Base-by-base conservation (phyloP, 2,329 filamentous ascomycete species). In the Aspergillus proliferans region DNA sequence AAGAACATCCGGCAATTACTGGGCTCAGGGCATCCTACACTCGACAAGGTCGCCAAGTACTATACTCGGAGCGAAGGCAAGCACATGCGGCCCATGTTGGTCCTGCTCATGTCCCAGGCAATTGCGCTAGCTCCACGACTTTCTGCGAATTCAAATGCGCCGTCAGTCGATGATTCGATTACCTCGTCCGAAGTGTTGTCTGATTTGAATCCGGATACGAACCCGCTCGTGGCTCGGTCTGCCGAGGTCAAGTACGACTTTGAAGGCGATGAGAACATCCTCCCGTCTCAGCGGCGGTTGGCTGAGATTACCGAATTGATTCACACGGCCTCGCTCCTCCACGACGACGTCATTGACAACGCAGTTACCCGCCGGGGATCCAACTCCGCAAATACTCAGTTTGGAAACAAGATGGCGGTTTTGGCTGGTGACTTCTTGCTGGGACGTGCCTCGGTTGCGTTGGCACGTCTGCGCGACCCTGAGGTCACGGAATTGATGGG, bases 341-440 rank as follows among this genome's bases (percentile, higher is more conserved):
- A 98, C 71, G 93, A 98, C 78, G 93, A 98, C 72, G 93, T 98
- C 26, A 95, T 98, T 64, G 93, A 98, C 67, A 87, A 92, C 67
- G 94, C 91, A 1, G 78, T 88, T 39, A 86, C 90, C 9, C 83
- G 93, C 48, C 87, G 93, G 52, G 88, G 88, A 26, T 83, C 84
- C 2, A 86, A 88, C 6, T 95, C 88, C 2, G 93, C 93, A 28
- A 98, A 98, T 68, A 81, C 93, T 53, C 88, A 91, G 62, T 97
- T 97, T 62, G 93, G 93, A 55, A 98, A 98, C 76, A 98, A 98
- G 72, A 97, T 98, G 92, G 92, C 93, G 12, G 92, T 98, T 2
- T 73, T 98, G 57, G 93, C 93, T 0, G 93, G 93, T n/a, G 93
- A 98, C 67, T 98, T 98, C 64, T 75, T 98, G 41, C 80, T 98